Evolutionary conservation across 176 grass and related monocot species (phyloP), one percentile per base, ranked within the genome.

Genomic region (Aegilops umbellulata): DNA sequence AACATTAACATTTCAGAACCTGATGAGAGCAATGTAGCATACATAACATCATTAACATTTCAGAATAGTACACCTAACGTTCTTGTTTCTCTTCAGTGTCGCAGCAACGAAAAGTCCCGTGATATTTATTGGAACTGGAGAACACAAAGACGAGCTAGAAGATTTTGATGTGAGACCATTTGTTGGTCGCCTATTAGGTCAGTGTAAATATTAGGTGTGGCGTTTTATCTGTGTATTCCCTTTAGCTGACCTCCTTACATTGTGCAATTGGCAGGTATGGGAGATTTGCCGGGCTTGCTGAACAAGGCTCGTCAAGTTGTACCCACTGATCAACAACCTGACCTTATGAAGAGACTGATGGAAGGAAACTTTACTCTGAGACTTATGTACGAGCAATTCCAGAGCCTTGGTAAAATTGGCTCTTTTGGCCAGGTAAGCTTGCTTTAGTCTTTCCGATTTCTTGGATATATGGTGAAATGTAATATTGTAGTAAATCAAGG

Each of bases 71-170:
- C 35, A 36, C 22, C 73, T 44, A 42, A 62, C n/a, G 57, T 82
- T 11, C 20, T 80, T 69, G 63, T 75, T 84, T 82, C 25, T 84
- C 63, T 90, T 70, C 80, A 99, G 97, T 14, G 97, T 99, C 5
- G 94, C 92, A 47, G 94, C 97, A 69, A 99, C 97, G 41, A 99
- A 88, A 91, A 99, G 97, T 86, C 92, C 92, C 46, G 97, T 96
- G 65, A 99, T 96, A 88, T 99, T 99, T 87, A 94, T 99, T 84
- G 97, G 97, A 88, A 99, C 97, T 77, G 92, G 97, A 85, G 97
- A 99, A 64, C 94, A 96, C 83, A 90, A 96, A 8, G 85, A 95
- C 71, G 92, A 94, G 20, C 93, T 99, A 85, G 97, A 99, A 88
- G 83, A 92, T 80, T 96, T 96, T 88, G 90, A 96, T 88, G 97